A percentile compares a stretch with the other conserved stretches of the same genome.
phyloP scores from a whole-genome alignment of 371 early-diverging fungal species.

The Mucor indicus region DNA sequence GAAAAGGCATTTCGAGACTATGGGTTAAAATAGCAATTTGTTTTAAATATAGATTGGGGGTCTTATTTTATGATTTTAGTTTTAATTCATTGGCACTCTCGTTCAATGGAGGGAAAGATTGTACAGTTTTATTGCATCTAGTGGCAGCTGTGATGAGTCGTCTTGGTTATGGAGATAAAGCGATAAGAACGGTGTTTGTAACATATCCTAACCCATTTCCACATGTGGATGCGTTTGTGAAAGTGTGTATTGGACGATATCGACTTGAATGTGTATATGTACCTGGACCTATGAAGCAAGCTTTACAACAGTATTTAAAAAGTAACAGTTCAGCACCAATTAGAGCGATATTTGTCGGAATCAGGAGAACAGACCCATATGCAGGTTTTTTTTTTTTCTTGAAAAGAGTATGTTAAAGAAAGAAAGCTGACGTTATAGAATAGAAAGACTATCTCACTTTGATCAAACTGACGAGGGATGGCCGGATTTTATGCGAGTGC shows the following conservation, averaged over 20 bases:
- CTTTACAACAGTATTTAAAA: slow-evolving; percentile 70
- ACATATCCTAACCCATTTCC: slow-evolving; percentile 75
- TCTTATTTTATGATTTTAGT: slow-evolving; percentile 16
- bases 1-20: slow-evolving; percentile 63
- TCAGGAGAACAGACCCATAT: slow-evolving; percentile 89
- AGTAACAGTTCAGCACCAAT: slow-evolving; percentile 49
- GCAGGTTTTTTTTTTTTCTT: no score
- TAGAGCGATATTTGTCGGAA: slow-evolving; percentile 88
- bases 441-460: slow-evolving; percentile 70
- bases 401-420: slow-evolving; percentile 13
- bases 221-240: slow-evolving; percentile 88
- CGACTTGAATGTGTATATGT: slow-evolving; percentile 62
- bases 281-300: slow-evolving; percentile 79
- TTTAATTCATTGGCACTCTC: slow-evolving; percentile 65
- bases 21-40: slow-evolving; percentile 46
- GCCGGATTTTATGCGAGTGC: slow-evolving; percentile 91
- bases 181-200: slow-evolving; percentile 65
- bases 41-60: background rate
- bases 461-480: slow-evolving; percentile 84
- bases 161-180: slow-evolving; percentile 12
- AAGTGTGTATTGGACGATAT: slow-evolving; percentile 62
- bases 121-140: slow-evolving; percentile 89
- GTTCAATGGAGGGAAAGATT: slow-evolving; percentile 98
- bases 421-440: background rate
- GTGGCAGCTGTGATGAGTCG: slow-evolving; percentile 54